phyloP scores from a whole-genome alignment of 2,329 filamentous ascomycete species.

The Cryphonectria nitschkei region DNA sequence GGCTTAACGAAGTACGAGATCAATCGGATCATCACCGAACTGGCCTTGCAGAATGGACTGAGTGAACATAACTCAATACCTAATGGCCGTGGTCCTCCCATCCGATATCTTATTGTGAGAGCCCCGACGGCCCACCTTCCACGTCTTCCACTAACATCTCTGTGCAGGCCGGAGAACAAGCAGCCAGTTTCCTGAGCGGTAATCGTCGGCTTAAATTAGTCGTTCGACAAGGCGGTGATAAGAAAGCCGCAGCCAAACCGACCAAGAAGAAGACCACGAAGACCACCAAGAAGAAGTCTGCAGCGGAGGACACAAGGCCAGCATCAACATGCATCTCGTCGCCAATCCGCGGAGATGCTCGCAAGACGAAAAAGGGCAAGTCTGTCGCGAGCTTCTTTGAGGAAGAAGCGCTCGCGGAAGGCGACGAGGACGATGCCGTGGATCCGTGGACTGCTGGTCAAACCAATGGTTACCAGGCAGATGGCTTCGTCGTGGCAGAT shows the following conservation, averaged over 20 bases:
- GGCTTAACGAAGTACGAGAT: conserved; percentile 74
- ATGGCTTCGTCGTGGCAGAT: conserved; percentile 44
- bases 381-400: conserved; percentile 29
- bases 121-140: conserved; percentile 27
- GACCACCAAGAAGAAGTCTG: conserved; percentile 34
- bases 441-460: conserved; percentile 42
- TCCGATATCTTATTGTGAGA: conserved; percentile 72
- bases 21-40: conserved; percentile 79
- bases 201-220: conserved; percentile 49
- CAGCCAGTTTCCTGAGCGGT: conserved; percentile 45
- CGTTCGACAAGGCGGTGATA: conserved; percentile 43
- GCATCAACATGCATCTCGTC: conserved; percentile 58
- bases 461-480: conserved; percentile 49
- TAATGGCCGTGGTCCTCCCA: conserved; percentile 60
- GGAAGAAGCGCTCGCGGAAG: conserved; percentile 37
- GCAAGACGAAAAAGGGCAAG: conserved; percentile 42
- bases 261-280: conserved; percentile 41
- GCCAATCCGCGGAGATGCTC: conserved; percentile 44
- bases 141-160: neutral
- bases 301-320: conserved; percentile 26
- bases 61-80: conserved; percentile 65
- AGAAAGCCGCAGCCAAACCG: conserved; percentile 36
- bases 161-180: conserved; percentile 20
- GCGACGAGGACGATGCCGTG: conserved; percentile 42
- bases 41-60: conserved; percentile 76